Conservation (phyloP, 2,329 filamentous ascomycete genomes). For the Colletotrichum sublineola region DNA sequence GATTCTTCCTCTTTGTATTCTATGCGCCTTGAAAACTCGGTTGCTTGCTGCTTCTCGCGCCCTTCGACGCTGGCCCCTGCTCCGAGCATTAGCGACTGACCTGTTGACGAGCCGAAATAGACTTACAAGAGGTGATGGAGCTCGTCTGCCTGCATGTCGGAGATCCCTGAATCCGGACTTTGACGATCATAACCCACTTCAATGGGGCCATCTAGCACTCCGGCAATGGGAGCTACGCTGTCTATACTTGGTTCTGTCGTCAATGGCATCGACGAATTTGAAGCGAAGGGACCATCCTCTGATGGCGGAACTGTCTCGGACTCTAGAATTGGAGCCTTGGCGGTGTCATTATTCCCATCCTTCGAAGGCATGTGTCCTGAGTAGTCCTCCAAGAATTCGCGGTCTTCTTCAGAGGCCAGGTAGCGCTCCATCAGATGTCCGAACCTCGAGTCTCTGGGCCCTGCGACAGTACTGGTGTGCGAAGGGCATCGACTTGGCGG, state of each 20-base stretch:
- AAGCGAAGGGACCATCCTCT: not conserved
- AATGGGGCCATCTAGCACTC: not conserved
- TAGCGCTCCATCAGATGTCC: constrained; percentile 10
- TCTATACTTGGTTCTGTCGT: not conserved
- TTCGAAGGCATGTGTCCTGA: not conserved
- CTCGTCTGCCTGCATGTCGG: constrained; percentile 19
- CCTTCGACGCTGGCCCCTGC: constrained; percentile 12
- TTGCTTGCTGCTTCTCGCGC: constrained; percentile 20
- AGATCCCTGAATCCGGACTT: constrained; percentile 20
- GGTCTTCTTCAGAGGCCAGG: constrained; percentile 1
- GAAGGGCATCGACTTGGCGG: not conserved
- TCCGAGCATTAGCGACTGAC: not conserved
- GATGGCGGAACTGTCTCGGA: not conserved
- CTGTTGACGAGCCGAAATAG: not conserved
- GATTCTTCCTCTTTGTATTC: constrained; percentile 13
- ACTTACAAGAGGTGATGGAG: constrained; percentile 20
- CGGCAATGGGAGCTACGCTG: not conserved
- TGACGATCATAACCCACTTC: constrained; percentile 9
- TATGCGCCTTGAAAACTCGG: constrained; percentile 2
- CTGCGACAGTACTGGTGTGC: not conserved
- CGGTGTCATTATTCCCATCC: too few species aligned
- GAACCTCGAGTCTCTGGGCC: not conserved
- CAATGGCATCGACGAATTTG: not conserved
- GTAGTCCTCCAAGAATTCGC: not conserved
- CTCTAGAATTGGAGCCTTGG: not conserved